A percentile compares a stretch with the other conserved stretches of the same genome.
These are phyloP conservation scores for Asclepias syriaca DNA, from an alignment of 257 asterid species.

Conservation along the genomic window DNA sequence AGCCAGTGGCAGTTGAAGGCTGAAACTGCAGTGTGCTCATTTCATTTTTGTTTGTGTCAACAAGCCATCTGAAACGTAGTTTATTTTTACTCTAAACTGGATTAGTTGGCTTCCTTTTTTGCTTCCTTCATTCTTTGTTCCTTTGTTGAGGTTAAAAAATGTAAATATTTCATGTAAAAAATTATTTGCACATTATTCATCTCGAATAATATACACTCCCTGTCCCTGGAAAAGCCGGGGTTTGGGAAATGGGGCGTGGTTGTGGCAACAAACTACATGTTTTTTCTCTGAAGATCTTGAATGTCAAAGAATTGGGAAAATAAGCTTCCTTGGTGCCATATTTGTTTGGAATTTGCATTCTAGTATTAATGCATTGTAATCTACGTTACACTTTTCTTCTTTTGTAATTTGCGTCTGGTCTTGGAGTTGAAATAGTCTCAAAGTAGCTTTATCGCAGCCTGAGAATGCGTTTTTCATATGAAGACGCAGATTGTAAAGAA, in stretches of 20 bases:
- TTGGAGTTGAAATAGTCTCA: no score
- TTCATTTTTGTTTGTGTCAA: slow-evolving; percentile 5
- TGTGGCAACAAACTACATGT: background rate
- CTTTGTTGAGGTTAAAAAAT: background rate
- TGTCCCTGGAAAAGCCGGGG: background rate
- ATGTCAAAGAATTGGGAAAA: background rate
- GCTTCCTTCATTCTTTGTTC: slow-evolving; percentile 14
- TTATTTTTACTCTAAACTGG: background rate
- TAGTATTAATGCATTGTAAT: no score
- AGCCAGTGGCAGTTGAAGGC: background rate
- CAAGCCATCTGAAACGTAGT: background rate
- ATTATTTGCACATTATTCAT: background rate
- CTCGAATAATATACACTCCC: background rate
- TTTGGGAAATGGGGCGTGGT: background rate
- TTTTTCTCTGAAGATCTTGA: background rate
- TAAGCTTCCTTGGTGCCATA: background rate
- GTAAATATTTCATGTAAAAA: slow-evolving; percentile 18
- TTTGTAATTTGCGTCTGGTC: no score
- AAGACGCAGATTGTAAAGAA: no score
- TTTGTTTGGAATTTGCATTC: background rate
- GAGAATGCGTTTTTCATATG: no score
- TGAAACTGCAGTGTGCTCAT: background rate
- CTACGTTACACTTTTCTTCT: no score
- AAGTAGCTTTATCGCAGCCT: no score
- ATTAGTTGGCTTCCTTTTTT: slow-evolving; percentile 3